A percentile compares a stretch with the other conserved stretches of the same genome.
Conservation (phyloP, 1,284 basidiomycete genomes). For the Pseudozyma sp. region DNA sequence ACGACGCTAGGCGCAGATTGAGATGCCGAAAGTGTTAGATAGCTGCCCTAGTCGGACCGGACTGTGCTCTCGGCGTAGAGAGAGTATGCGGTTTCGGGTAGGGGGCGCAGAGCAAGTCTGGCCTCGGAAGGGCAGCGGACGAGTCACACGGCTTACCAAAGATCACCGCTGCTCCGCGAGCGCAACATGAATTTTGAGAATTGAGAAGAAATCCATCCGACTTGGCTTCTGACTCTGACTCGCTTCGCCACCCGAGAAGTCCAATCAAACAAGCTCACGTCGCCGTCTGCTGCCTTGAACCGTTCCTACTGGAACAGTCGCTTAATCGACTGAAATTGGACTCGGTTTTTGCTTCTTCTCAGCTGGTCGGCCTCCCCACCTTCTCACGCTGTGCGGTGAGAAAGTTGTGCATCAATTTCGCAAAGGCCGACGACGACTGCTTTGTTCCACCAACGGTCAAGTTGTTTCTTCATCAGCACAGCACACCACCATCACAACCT, state of each 20-base stretch:
- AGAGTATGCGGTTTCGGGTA: too few relatives aligned
- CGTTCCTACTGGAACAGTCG: not conserved
- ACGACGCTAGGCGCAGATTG: too few relatives aligned
- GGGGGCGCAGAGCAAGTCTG: too few relatives aligned
- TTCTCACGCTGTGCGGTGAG: too few relatives aligned
- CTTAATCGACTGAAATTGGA: not conserved
- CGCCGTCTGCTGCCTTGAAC: constrained; percentile 17
- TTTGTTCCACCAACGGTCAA: not conserved
- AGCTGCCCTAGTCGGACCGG: too few relatives aligned
- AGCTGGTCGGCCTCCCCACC: too few relatives aligned
- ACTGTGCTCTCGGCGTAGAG: too few relatives aligned
- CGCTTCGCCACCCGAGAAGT: constrained; percentile 14
- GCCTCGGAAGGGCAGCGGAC: not conserved
- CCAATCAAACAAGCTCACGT: constrained; percentile 1
- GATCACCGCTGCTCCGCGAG: not conserved
- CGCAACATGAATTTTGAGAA: not conserved
- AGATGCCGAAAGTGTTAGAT: too few relatives aligned
- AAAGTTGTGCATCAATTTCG: too few relatives aligned
- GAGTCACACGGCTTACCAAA: constrained; percentile 44
- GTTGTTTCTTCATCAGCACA: not conserved
- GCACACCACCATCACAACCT: constrained; percentile 3
- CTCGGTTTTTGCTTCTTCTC: not conserved
- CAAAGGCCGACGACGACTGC: not conserved
- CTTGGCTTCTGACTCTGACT: constrained; percentile 2
- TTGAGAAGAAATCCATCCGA: constrained; percentile 15